Evolutionary conservation across 352 stramenopile genomes (phyloP), one percentile per base, ranked within the genome.

Genomic region (Pythium chondricola): DNA sequence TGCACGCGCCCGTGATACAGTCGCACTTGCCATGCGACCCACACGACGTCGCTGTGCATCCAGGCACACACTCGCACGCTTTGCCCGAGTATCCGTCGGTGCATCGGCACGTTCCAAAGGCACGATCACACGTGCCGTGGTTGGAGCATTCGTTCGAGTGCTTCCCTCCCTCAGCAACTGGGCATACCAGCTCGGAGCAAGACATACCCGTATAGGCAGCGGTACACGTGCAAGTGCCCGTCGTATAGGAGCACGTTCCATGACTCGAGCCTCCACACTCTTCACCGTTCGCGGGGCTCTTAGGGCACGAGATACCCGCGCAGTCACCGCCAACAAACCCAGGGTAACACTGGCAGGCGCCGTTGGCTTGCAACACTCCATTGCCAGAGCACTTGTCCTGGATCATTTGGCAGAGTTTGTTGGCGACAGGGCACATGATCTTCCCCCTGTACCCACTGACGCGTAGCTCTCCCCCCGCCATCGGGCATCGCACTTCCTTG

Each of bases 61-160:
- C 80, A 11, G 72, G 74, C 0, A 89, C 77, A 37, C 77, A 91
- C 30, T 88, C 67, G 39, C 80, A 91, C 18, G 73, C 67, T 9
- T 74, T 71, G 32, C 77, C 78, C 9, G 67, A 73, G 45, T 83
- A 88, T 4, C 78, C 78, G 26, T 69, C 58, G 1, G 33, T 27
- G 29, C 76, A 88, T 2, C 48, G 63, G 47, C 81, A 93, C 6
- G 53, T 54, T 0, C 81, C 81, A 6, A 38, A 69, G 16, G 52
- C 53, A 11, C 56, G 57, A 26, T 88, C 52, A 31, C 81, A 93
- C 0, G 61, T 48, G 1, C 82, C 82, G 47, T 88, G 74, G 0
- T 74, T 73, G 33, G 76, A 88, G 54, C 81, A 93, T 44, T 89
- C 70, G 11, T 46, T 63, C 0, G 32, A 16, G 36, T 67, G 77